These are phyloP conservation scores for Solanum paucissectum DNA, from an alignment of 257 asterid species.

Conservation along the genomic window DNA sequence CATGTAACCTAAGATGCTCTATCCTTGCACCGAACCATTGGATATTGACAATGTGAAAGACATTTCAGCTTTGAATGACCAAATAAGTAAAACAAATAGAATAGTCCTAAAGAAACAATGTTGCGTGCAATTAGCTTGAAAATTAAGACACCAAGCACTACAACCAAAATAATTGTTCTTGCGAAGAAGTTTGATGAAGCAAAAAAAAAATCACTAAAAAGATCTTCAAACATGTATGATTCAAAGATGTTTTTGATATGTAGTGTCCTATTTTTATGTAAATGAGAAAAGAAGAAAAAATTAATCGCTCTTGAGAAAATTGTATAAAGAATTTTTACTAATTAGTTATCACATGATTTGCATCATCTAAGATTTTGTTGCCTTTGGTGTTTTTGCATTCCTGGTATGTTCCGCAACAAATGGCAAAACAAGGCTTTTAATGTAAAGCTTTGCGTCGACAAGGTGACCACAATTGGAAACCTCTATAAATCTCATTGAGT, in stretches of 20 bases:
- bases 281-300: not conserved
- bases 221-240: not conserved
- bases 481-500: not conserved
- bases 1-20: not conserved
- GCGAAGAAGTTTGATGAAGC: not conserved
- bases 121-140: not conserved
- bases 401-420: not conserved
- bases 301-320: not conserved
- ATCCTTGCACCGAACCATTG: not conserved
- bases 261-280: not conserved
- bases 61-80: no score
- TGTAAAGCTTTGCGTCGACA: not conserved
- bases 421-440: not conserved
- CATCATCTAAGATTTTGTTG: not conserved
- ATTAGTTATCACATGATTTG: no score
- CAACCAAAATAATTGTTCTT: not conserved
- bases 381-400: not conserved
- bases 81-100: not conserved
- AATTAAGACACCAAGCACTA: not conserved
- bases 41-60: not conserved
- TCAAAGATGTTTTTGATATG: not conserved
- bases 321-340: no score
- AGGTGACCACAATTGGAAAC: not conserved
- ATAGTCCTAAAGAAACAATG: not conserved
- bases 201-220: no score